These are phyloP conservation scores for Colletotrichum sojae DNA, from an alignment of 2,329 filamentous ascomycete species.

Conservation along the genomic window DNA sequence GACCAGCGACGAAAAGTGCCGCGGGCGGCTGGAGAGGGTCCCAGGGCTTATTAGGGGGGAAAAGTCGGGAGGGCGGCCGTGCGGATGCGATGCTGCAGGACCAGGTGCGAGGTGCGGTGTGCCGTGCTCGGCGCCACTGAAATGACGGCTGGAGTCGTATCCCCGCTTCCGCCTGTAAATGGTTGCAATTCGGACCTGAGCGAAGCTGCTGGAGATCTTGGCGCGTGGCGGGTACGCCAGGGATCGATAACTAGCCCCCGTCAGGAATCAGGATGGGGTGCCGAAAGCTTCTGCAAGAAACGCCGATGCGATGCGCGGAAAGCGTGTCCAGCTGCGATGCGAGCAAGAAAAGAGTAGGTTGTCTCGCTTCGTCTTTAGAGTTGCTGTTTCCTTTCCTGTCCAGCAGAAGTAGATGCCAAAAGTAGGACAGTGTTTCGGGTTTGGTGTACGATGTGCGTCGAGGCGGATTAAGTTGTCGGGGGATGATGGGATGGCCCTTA, in stretches of 20 bases:
- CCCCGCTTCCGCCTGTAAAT: constrained; percentile 41
- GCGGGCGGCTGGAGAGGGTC: constrained; percentile 41
- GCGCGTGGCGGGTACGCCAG: constrained; percentile 40
- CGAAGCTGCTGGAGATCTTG: constrained; percentile 39
- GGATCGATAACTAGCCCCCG: constrained; percentile 38
- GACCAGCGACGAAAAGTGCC: constrained; percentile 10
- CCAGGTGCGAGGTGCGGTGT: not conserved
- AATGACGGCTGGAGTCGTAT: constrained; percentile 42
- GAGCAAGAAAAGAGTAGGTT: not conserved
- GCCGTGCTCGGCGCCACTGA: constrained; percentile 40
- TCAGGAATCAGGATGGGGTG: constrained; percentile 13
- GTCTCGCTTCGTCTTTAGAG: constrained; percentile 21
- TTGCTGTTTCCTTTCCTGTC: constrained; percentile 39
- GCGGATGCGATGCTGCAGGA: constrained; percentile 31
- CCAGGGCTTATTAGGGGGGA: constrained; percentile 42
- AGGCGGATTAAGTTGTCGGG: constrained; percentile 39
- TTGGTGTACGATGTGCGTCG: constrained; percentile 38
- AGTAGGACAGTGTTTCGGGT: constrained; percentile 40
- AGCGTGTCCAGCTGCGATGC: not conserved
- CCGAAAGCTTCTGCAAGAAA: constrained; percentile 40
- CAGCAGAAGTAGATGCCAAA: constrained; percentile 40
- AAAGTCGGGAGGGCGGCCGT: constrained; percentile 24
- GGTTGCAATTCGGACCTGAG: constrained; percentile 38
- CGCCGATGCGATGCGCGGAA: constrained; percentile 27
- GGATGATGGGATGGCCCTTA: constrained; percentile 38